phyloP scores from a whole-genome alignment of 2,329 filamentous ascomycete species.

The Fonsecaea monophora region DNA sequence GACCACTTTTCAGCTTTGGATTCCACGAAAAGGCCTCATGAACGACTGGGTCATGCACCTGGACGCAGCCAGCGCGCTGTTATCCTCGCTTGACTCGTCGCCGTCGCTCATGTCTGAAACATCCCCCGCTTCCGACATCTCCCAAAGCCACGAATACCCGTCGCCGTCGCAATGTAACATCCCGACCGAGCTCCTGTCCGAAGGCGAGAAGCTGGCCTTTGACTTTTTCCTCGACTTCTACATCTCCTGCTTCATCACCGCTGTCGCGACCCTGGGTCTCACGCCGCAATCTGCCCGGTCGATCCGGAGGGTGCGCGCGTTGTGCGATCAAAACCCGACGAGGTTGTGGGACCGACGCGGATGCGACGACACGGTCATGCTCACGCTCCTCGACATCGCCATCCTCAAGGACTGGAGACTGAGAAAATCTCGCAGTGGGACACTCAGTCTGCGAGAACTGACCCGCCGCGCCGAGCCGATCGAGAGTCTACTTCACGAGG shows the following conservation, averaged over 20 bases:
- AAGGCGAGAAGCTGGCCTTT: neutral
- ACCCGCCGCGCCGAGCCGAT: neutral
- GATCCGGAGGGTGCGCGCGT: neutral
- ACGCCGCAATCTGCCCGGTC: neutral
- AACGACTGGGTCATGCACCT: constrained; percentile 19
- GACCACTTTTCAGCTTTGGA: constrained; percentile 4
- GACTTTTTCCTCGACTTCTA: neutral
- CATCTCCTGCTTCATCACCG: neutral
- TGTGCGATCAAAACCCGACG: neutral
- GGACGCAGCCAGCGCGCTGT: constrained; percentile 20
- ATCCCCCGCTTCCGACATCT: neutral
- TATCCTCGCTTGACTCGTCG: constrained; percentile 12
- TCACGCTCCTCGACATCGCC: constrained; percentile 21
- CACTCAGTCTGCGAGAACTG: neutral
- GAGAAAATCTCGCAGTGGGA: constrained; percentile 10
- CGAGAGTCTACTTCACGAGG: neutral
- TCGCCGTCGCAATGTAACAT: neutral
- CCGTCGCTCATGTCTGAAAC: neutral
- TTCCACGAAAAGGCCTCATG: constrained; percentile 11
- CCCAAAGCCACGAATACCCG: neutral
- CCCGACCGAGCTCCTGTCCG: neutral
- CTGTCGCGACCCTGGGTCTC: neutral
- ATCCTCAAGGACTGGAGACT: constrained; percentile 21
- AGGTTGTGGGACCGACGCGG: constrained; percentile 1
- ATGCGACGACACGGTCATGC: constrained; percentile 19